These are phyloP conservation scores for Bassia scoparia DNA, from an alignment of 148 eudicot genomes.

Conservation along the genomic window DNA sequence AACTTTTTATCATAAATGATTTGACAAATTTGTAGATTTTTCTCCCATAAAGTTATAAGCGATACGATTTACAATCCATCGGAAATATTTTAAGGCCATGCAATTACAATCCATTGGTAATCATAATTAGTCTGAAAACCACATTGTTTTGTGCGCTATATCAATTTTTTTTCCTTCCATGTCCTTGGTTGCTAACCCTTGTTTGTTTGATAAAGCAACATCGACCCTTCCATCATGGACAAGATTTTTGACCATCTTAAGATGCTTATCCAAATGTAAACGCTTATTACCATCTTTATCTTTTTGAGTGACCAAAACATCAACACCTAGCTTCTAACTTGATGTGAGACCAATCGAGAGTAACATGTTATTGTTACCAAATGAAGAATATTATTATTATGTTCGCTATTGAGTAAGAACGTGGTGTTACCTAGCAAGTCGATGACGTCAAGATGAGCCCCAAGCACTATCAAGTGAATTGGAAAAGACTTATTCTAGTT, in stretches of 20 bases:
- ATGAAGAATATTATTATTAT: slow-evolving; percentile 1
- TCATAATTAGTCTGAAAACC: background rate
- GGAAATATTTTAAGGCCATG: background rate
- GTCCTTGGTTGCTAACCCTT: background rate
- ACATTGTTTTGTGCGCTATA: background rate
- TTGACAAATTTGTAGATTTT: background rate
- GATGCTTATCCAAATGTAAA: background rate
- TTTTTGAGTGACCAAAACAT: background rate
- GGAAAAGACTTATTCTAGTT: background rate
- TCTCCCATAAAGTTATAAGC: background rate
- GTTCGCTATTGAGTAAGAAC: too few species aligned
- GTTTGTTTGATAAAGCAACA: background rate
- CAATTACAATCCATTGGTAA: background rate
- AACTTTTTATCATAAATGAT: background rate
- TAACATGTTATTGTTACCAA: background rate
- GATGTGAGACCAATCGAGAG: background rate
- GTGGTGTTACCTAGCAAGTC: background rate
- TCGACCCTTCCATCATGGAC: background rate
- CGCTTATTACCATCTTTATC: background rate
- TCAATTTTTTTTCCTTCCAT: background rate
- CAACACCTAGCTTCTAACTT: too few species aligned
- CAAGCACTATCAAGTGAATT: background rate
- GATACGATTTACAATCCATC: background rate
- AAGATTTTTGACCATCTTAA: background rate
- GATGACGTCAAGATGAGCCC: background rate